Base-by-base conservation (phyloP, 2,329 filamentous ascomycete species). In the Monilinia aucupariae region DNA sequence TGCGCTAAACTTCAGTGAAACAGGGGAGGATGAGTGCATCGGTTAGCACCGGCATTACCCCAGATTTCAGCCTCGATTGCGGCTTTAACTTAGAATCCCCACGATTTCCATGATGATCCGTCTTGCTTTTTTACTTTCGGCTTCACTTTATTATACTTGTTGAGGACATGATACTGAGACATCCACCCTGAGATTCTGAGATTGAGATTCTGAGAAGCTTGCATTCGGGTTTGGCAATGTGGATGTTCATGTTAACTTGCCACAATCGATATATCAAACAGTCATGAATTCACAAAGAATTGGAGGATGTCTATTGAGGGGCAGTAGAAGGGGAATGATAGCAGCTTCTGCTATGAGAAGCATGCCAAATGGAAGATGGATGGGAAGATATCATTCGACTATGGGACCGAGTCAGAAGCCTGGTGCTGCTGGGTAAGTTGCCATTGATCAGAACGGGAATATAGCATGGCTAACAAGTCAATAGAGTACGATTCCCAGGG, bases 401-500 rank as follows among this genome's bases (percentile, higher is more conserved):
- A 37, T 71, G 17, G 54, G 54, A 8, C 54, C 54, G 15, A 69
- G 68, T 5, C 70, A 71, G 60, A 71, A 69, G 56, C 69, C 70
- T 13, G 70, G 69, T 15, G 55, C 69, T 22, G 66, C 71, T 58
- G 69, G 69, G 71, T 71, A 53, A 64, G 65, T 62, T 48, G 34
- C 20, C 12, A 45, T 45, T 37, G 27, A 15, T 15, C 9, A 13
- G 20, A 17, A 30, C 7, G 1, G 25, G 30, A 9, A 15, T 39
- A 6, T 1, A 25, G 22, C 2, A 47, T 50, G 41, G 30, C 53
- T 50, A 15, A 48, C 15, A 63, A 81, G 85, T 13, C 79, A 12
- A 34, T 25, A 85, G 62, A 25, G 69, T 74, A 13, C 69, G 71
- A 15, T 99, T 99, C 69, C 94, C 94, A 0, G 94, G 94, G n/a